phyloP scores from a whole-genome alignment of 805 yeast species.

The Candida gorgasii region DNA sequence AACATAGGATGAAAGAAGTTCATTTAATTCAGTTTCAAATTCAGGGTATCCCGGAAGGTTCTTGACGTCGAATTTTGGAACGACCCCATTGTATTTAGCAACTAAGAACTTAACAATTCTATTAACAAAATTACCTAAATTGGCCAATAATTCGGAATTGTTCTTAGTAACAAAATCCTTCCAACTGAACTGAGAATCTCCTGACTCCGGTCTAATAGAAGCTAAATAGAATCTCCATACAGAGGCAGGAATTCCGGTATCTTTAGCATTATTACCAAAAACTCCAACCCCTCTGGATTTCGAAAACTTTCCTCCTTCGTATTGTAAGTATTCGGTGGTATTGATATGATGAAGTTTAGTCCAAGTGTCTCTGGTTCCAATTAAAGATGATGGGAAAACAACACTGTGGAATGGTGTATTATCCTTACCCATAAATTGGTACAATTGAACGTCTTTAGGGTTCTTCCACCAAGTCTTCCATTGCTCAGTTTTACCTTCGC shows the following conservation, averaged over 20 bases:
- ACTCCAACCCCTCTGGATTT: conserved; percentile 98
- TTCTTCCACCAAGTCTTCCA: conserved; percentile 96
- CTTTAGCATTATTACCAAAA: conserved; percentile 96
- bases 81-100: conserved; percentile 89
- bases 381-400: conserved; percentile 89
- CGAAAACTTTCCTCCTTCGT: conserved; percentile 97
- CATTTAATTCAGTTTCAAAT: conserved; percentile 58
- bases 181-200: conserved; percentile 98
- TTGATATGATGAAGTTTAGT: conserved; percentile 86
- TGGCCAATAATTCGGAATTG: conserved; percentile 90
- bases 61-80: conserved; percentile 63
- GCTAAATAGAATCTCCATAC: conserved; percentile 98
- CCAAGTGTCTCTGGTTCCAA: conserved; percentile 90
- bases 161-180: conserved; percentile 90
- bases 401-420: conserved; percentile 99
- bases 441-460: conserved; percentile 84
- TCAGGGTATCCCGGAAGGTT: conserved; percentile 48
- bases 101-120: conserved; percentile 86
- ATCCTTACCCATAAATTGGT: conserved; percentile 99
- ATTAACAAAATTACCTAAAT: conserved; percentile 95
- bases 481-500: conserved; percentile 32
- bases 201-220: conserved; percentile 89
- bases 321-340: conserved; percentile 95
- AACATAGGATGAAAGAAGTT: conserved; percentile 60
- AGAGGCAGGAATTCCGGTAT: conserved; percentile 84